Percentiles rank a stretch among this genome's conserved stretches.
These are phyloP conservation scores for Intubia oerlemansii DNA, from an alignment of 2,329 filamentous ascomycete species.

Conservation along the genomic window DNA sequence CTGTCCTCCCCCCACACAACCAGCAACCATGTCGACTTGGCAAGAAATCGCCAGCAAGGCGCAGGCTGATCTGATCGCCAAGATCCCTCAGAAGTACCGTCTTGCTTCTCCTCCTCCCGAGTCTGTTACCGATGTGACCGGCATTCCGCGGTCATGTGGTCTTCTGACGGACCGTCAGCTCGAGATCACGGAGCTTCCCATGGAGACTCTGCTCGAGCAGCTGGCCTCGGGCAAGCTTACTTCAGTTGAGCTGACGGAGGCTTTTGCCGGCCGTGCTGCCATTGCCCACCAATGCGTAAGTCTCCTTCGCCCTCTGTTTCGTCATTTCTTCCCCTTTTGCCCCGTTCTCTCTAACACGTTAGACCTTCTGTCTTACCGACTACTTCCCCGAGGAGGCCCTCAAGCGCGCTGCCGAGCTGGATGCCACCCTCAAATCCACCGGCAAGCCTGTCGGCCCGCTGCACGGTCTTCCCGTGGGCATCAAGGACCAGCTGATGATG, in stretches of 20 bases:
- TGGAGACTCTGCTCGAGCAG: neutral
- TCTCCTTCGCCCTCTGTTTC: neutral
- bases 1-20: too few species aligned
- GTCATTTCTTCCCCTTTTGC: too few species aligned
- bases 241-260: slow-evolving; percentile 4
- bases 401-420: slow-evolving; percentile 13
- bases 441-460: slow-evolving; percentile 15
- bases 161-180: slow-evolving; percentile 1
- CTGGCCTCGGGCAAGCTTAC: slow-evolving; percentile 10
- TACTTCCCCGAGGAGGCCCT: slow-evolving; percentile 15
- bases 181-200: slow-evolving; percentile 2
- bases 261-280: slow-evolving; percentile 7
- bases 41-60: slow-evolving; percentile 2
- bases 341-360: neutral
- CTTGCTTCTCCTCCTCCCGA: slow-evolving; percentile 2
- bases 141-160: slow-evolving; percentile 3
- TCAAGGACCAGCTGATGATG: slow-evolving; percentile 26
- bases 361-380: slow-evolving; percentile 24
- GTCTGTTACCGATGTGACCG: slow-evolving; percentile 4
- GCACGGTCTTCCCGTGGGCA: slow-evolving; percentile 23
- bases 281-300: slow-evolving; percentile 6
- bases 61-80: slow-evolving; percentile 6
- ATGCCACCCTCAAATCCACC: slow-evolving; percentile 12
- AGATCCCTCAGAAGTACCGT: slow-evolving; percentile 6
- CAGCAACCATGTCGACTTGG: too few species aligned